Evolutionary conservation across 768 basidiomycete genomes (phyloP).

Genomic region (Termitomyces sp.): DNA sequence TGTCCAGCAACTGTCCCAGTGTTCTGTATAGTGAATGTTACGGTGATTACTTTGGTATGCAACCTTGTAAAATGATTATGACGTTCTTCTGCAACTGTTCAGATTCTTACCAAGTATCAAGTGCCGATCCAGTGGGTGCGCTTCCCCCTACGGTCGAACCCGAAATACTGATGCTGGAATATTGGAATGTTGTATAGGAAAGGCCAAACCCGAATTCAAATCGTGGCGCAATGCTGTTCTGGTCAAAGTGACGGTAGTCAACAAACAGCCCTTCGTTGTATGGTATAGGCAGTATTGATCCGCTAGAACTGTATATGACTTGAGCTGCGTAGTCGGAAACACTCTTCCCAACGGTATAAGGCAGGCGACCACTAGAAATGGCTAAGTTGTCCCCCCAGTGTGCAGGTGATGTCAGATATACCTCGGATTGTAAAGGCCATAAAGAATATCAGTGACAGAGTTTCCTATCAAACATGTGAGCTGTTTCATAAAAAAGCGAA

Average conservation of each 20-base stretch:
- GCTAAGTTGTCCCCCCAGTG: neutral
- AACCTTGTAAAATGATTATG: constrained; percentile 29
- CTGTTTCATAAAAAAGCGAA: neutral
- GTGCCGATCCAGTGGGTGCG: constrained; percentile 44
- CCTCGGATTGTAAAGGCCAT: constrained; percentile 59
- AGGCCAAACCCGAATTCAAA: constrained; percentile 52
- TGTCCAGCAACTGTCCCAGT: constrained; percentile 50
- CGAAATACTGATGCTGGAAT: constrained; percentile 38
- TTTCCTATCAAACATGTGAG: constrained; percentile 36
- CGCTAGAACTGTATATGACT: constrained; percentile 33
- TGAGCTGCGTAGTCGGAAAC: constrained; percentile 55
- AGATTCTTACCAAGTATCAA: constrained; percentile 43
- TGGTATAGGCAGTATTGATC: constrained; percentile 41
- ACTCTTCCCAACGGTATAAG: constrained; percentile 53
- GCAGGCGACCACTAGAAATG: constrained; percentile 35
- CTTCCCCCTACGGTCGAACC: constrained; percentile 39
- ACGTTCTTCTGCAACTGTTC: constrained; percentile 12
- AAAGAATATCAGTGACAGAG: constrained; percentile 53
- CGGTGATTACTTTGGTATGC: constrained; percentile 49
- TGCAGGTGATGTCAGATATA: constrained; percentile 17
- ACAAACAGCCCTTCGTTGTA: constrained; percentile 59
- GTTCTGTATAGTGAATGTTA: constrained; percentile 51
- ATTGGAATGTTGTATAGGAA: constrained; percentile 56
- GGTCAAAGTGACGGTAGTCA: constrained; percentile 58
- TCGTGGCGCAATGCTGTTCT: constrained; percentile 39